Evolutionary conservation across 129 eudicot species (phyloP), one percentile per base, ranked within the genome.

Genomic region (Pulicaria dysenterica): DNA sequence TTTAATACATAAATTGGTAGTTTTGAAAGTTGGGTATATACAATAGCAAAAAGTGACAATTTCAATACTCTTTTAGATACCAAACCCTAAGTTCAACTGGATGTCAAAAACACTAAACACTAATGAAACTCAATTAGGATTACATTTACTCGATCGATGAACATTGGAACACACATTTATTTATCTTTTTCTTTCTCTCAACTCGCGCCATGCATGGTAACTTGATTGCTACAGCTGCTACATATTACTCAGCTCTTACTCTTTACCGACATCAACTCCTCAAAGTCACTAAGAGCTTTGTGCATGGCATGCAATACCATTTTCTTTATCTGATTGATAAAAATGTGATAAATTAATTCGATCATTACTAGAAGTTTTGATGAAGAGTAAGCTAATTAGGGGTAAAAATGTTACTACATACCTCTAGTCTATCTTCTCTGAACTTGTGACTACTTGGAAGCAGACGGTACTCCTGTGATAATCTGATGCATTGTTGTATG

Each of bases 391-490:
- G 31, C 31, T 17, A 46, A n/a, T 5, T 19, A 42, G 36, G 5
- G 7, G 45, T 38, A 1, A 39, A 5, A 46, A 48, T 56, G 5
- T 19, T 8, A 12, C 9, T 31, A 43, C 8, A 0, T 72, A 84
- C 96, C 96, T 89, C 96, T 38, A 89, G 83, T 79, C 87, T 89
- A 86, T 89, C 96, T 79, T 89, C 93, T 70, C 72, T 82, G 50
- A 82, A 93, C 73, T 67, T 84, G 75, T 89, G 93, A 68, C 55
- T 74, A 37, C 79, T 84, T 14, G 90, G 93, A 8, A 89, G 85
- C 74, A 68, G 77, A 42, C 96, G 88, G 48, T 84, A 89, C 77
- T 86, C 96, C 12, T 74, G 78, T 6, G 96, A 80, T 58, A 89
- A 67, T 38, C 82, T 83, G 43, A 89, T 63, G 73, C 90, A 89